Evolutionary conservation across 2,329 filamentous ascomycete genomes (phyloP).

Genomic region (Dryadomyces sulphureus): DNA sequence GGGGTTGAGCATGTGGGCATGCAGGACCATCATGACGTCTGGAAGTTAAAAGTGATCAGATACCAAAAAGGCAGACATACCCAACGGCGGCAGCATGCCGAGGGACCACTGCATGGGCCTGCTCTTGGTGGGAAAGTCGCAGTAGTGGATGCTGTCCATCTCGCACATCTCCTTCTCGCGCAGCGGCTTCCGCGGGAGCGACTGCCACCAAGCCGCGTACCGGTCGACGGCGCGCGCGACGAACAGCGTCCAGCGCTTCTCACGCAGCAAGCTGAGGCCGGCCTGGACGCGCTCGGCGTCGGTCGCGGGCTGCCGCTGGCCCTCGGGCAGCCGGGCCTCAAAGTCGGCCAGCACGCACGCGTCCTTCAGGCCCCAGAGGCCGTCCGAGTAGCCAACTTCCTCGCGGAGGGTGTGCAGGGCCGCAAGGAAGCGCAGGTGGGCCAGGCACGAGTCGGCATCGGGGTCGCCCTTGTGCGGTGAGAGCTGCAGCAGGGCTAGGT

Average conservation of each 20-base stretch:
- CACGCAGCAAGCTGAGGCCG: constrained; percentile 39
- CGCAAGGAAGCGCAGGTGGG: constrained; percentile 59
- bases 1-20: constrained; percentile 66
- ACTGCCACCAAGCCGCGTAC: constrained; percentile 52
- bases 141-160: constrained; percentile 14
- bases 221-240: constrained; percentile 53
- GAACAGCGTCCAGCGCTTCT: constrained; percentile 62
- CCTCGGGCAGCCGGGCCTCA: background rate
- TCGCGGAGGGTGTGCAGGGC: constrained; percentile 54
- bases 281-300: constrained; percentile 22
- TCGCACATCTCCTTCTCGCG: constrained; percentile 21
- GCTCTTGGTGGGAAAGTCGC: constrained; percentile 16
- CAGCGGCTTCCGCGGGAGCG: constrained; percentile 18
- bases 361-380: constrained; percentile 50
- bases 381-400: constrained; percentile 49
- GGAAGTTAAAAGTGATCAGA: background rate
- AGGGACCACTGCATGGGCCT: background rate
- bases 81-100: constrained; percentile 8
- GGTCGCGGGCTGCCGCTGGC: constrained; percentile 3
- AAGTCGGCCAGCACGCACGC: constrained; percentile 17
- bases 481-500: background rate
- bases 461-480: background rate
- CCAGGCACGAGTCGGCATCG: constrained; percentile 35
- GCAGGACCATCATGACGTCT: constrained; percentile 70
- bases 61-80: background rate